These are phyloP conservation scores for Trichocomaceae sp. DNA, from an alignment of 2,329 filamentous ascomycete species.

Conservation along the genomic window DNA sequence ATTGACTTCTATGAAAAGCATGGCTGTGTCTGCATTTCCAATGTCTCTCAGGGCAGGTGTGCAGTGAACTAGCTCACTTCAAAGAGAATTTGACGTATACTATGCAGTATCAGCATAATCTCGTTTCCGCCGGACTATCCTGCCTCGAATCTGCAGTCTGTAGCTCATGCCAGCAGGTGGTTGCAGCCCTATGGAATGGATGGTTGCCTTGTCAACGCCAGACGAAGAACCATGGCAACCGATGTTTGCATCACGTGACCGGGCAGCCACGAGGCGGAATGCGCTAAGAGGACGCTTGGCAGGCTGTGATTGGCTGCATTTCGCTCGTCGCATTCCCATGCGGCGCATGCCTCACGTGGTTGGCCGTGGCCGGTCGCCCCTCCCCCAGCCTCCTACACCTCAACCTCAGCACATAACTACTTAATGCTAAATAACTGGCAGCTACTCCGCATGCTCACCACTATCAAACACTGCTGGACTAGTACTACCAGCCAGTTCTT, in stretches of 20 bases:
- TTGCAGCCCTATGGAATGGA: background rate
- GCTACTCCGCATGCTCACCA: background rate
- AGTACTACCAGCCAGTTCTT: constrained; percentile 5
- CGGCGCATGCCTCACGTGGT: constrained; percentile 25
- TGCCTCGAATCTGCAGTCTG: background rate
- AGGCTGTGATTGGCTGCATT: constrained; percentile 4
- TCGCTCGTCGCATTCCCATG: constrained; percentile 11
- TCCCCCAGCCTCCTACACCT: constrained; percentile 11
- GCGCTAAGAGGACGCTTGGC: background rate
- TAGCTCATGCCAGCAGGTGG: background rate
- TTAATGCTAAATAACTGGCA: too few species aligned
- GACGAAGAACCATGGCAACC: constrained; percentile 7
- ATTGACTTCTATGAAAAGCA: too few species aligned
- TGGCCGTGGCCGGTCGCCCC: constrained; percentile 12
- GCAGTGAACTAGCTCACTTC: too few species aligned
- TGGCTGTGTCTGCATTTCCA: constrained; percentile 7
- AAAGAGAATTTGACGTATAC: too few species aligned
- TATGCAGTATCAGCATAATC: background rate
- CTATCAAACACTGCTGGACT: constrained; percentile 8
- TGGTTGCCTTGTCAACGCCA: constrained; percentile 9
- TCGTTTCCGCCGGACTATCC: background rate
- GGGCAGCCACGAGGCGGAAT: background rate
- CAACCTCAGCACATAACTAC: background rate
- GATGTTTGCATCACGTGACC: constrained; percentile 14
- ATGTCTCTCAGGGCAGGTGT: too few species aligned